Conservation (phyloP, 148 eudicot species). For the Beta vulgaris region DNA sequence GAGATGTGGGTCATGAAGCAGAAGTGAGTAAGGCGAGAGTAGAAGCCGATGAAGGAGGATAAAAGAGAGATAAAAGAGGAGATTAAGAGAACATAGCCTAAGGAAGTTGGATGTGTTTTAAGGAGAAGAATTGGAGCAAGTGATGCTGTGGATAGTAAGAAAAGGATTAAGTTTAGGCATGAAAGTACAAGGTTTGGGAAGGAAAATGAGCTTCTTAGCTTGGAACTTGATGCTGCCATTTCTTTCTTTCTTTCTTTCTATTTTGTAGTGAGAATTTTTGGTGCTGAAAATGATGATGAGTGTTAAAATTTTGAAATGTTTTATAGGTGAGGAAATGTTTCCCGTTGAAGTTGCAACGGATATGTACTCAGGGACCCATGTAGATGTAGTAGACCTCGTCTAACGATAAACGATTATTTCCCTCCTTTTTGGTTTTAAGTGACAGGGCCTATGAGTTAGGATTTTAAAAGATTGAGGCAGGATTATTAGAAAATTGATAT, state of each 20-base stretch:
- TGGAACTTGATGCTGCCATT: slow-evolving; percentile 46
- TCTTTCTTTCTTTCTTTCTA: neutral
- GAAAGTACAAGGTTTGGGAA: slow-evolving; percentile 52
- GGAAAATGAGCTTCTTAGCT: slow-evolving; percentile 54
- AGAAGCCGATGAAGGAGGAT: slow-evolving; percentile 65
- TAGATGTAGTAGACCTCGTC: neutral
- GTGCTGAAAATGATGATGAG: neutral
- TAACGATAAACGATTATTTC: slow-evolving; percentile 17
- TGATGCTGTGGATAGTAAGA: slow-evolving; percentile 53
- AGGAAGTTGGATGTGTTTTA: slow-evolving; percentile 57
- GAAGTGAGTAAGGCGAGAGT: slow-evolving; percentile 48
- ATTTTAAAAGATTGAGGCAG: no score
- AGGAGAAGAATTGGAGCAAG: slow-evolving; percentile 54
- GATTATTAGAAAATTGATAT: no score
- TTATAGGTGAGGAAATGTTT: slow-evolving; percentile 6
- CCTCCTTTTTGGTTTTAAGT: slow-evolving; percentile 4
- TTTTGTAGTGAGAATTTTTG: neutral
- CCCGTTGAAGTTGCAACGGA: slow-evolving; percentile 35
- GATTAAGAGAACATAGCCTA: slow-evolving; percentile 50
- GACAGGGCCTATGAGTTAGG: no score
- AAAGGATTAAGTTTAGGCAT: slow-evolving; percentile 51
- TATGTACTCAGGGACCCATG: slow-evolving; percentile 23
- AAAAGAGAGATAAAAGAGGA: slow-evolving; percentile 49
- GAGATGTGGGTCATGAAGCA: slow-evolving; percentile 60
- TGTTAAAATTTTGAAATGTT: neutral